Base-by-base conservation (phyloP, 495 filamentous ascomycete genomes). In the Xylaria flabelliformis region DNA sequence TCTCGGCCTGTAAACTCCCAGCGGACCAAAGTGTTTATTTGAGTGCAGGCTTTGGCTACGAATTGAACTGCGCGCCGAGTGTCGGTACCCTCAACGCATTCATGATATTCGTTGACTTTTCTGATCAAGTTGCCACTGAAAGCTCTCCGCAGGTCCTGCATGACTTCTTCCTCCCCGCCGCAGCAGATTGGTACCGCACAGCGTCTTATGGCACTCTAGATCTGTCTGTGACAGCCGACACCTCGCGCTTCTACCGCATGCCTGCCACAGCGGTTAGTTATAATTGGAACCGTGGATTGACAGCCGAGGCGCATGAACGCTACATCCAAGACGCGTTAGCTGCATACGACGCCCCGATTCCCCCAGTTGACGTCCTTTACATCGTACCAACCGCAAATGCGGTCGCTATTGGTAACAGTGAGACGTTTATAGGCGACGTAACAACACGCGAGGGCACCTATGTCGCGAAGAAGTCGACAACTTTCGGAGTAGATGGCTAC, bases 81-180 rank as follows among this genome's bases (percentile, higher is more conserved):
- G 74, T 72, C 7, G 79, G 79, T 24, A 74, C 75, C 3, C 69
- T 80, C n/a, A 72, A 34, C 32, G 77, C 73, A 26, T 80, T 79
- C 74, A 80, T 80, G 79, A 55, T 80, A 21, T 80, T 80, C 66
- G 73, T 80, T 39, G 79, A 80, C 55, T 80, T 80, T 51, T 32
- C 59, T 3, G 79, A 80, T 36, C 51, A 70, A n/a, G 1, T 9
- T 8, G 73, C 74, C n/a, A 65, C 59, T 34, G 79, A 80, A 26
- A 76, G 55, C 51, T 67, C 75, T 15, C 73, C 79, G 0, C 44
- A 76, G 68, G 73, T 68, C 24, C 67, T 78, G 26, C 58, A 69
- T n/a, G 73, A 79, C 42, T 73, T 79, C 73, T 80, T 80, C 73
- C 64, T 80, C 7, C 79, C 79, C 0, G 69, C 67, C 0, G 79